Evolutionary conservation across 805 yeast genomes (phyloP), one percentile per base, ranked within the genome.

Genomic region (Kazachstania viticola): DNA sequence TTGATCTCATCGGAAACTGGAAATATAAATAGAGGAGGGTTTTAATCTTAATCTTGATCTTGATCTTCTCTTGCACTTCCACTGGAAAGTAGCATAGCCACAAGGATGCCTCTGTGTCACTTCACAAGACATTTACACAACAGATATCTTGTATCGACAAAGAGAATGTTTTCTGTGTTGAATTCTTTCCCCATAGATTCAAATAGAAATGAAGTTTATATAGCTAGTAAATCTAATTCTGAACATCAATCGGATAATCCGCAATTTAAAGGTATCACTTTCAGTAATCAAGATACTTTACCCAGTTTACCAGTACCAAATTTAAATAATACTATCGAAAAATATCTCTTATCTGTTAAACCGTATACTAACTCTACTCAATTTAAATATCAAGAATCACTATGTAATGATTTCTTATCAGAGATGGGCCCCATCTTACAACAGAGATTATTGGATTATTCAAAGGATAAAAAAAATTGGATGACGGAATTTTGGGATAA

Each of bases 401-500:
- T 73, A 9, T 79, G 85, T 31, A 65, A 73, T 31, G 81, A 78
- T 36, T 85, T 88, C 45, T 58, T 71, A 17, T 72, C 74, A 23
- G 84, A 83, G 6, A 62, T 64, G 28, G 84, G 91, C 13, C 74
- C 73, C 33, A 60, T 54, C 21, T 68, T 88, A 39, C 97, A 88
- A 53, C 42, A 63, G 35, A 69, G 87, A 38, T 67, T 88, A 32
- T 49, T 56, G 23, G 61, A 66, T 17, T 72, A 73, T 43, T 77
- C 88, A 18, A 45, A 59, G 19, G 60, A 49, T 33, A 64, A 60
- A 35, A 77, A 84, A 51, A 88, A 88, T 57, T 88, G 98, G 98
- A 67, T 88, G 48, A 71, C 80, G 29, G 78, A 73, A 38, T 84
- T 79, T 69, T 88, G 98, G 98, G 94, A 88, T 56, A 79, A 81